Evolutionary conservation across 768 basidiomycete species (phyloP), one percentile per base, ranked within the genome.

Genomic region (Albatrellus ellisii): DNA sequence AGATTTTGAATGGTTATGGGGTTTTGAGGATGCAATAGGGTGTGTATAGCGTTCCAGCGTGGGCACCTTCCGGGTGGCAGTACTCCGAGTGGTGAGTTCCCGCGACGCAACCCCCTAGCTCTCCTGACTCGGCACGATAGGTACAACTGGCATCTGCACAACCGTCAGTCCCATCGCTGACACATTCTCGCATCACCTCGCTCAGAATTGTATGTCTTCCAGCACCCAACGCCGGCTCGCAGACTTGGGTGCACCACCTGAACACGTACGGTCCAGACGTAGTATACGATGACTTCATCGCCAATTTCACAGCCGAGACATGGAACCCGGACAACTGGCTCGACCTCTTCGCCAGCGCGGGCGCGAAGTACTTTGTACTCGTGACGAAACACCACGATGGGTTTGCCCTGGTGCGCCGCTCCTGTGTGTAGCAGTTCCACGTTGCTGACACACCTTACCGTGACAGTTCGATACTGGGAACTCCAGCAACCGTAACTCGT

Each of bases 321-420:
- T 78, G 72, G 58, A 68, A 74, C 31, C 66, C 76, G 3, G 69
- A 65, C 35, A 62, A 59, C 29, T 77, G 75, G 72, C 51, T 74
- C 0, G 66, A 74, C 49, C 43, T 77, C 6, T 69, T 78, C 38
- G 70, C 67, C 31, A 60, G 62, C 24, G 69, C 73, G 0, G 75
- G 76, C 2, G 76, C 75, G 2, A 75, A 72, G 50, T 77, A 77
- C 46, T 76, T 77, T 46, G 73, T 77, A 17, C 56, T 73, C 26
- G 70, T 72, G 6, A 67, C 73, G 67, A 77, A 74, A 66, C 75
- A 78, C 41, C 75, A 78, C 43, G 77, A 78, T 42, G 77, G 77
- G 0, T 76, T 68, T 44, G 61, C 61, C 1, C 51, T 77, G 2
- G 40, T 46, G 33, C 6, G 45, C 22, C 6, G 17, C n/a, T 6